These are phyloP conservation scores for Teunomyces barrocoloradensis DNA, from an alignment of 805 yeast genomes.

Conservation along the genomic window DNA sequence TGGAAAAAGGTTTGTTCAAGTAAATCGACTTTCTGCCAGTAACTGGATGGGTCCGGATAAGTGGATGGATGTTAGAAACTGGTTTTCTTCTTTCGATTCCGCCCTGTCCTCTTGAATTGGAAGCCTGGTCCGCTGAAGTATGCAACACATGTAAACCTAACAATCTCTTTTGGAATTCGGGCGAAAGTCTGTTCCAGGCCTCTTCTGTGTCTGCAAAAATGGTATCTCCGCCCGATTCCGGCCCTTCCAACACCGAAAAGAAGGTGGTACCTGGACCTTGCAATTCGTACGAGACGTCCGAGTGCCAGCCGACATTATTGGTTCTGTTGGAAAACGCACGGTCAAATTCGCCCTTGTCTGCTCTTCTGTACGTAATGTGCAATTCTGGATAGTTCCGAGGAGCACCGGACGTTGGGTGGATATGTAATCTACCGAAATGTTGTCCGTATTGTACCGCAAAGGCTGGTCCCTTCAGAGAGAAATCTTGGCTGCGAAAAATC, in stretches of 20 bases:
- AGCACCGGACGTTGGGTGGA: slow-evolving; percentile 74
- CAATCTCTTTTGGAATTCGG: slow-evolving; percentile 30
- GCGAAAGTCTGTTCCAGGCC: slow-evolving; percentile 36
- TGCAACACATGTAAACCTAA: slow-evolving; percentile 34
- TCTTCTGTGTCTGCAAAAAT: slow-evolving; percentile 37
- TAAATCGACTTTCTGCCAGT: slow-evolving; percentile 30
- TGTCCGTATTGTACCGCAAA: slow-evolving; percentile 53
- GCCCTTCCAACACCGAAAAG: slow-evolving; percentile 35
- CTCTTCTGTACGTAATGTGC: slow-evolving; percentile 34
- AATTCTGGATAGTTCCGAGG: slow-evolving; percentile 44
- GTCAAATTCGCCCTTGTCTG: slow-evolving; percentile 26
- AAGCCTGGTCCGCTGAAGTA: slow-evolving; percentile 32
- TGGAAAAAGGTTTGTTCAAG: slow-evolving; percentile 34
- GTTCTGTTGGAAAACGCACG: slow-evolving; percentile 26
- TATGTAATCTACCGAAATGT: slow-evolving; percentile 68
- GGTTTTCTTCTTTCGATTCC: slow-evolving; percentile 34
- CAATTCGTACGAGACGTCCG: slow-evolving; percentile 35
- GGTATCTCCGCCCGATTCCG: slow-evolving; percentile 40
- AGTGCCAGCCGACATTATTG: slow-evolving; percentile 35
- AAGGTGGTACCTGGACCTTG: slow-evolving; percentile 36
- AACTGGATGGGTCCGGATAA: slow-evolving; percentile 35
- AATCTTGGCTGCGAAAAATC: slow-evolving; percentile 64
- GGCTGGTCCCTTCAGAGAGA: slow-evolving; percentile 48
- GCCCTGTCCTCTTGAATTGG: slow-evolving; percentile 25
- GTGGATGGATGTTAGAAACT: slow-evolving; percentile 34